Evolutionary conservation across 768 basidiomycete genomes (phyloP).

Genomic region (Podaxis pistillaris): DNA sequence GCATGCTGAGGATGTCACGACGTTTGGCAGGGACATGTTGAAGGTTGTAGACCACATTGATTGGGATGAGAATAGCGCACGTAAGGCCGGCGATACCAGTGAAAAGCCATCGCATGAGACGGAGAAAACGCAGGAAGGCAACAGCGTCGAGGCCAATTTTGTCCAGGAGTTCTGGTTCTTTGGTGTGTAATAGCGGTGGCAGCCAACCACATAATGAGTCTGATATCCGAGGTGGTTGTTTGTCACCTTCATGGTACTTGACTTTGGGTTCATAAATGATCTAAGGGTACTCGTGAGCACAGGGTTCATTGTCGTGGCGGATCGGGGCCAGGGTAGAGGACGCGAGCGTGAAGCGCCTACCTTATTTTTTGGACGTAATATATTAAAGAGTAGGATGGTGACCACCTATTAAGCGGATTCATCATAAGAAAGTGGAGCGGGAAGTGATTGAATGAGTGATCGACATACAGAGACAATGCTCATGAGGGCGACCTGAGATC

Average conservation of each 20-base stretch:
- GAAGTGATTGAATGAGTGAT: background rate
- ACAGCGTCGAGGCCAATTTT: slow-evolving; percentile 93
- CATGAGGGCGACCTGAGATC: slow-evolving; percentile 77
- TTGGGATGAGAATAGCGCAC: slow-evolving; percentile 77
- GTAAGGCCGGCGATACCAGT: slow-evolving; percentile 57
- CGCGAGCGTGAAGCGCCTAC: slow-evolving; percentile 30
- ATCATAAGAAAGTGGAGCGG: slow-evolving; percentile 3
- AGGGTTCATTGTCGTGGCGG: background rate
- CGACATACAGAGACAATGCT: slow-evolving; percentile 63
- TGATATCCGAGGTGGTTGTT: slow-evolving; percentile 77
- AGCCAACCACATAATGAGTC: slow-evolving; percentile 89
- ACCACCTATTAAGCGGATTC: slow-evolving; percentile 39
- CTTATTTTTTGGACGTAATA: slow-evolving; percentile 87
- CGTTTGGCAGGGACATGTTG: slow-evolving; percentile 47
- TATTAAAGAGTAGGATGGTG: slow-evolving; percentile 76
- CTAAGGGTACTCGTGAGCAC: slow-evolving; percentile 32
- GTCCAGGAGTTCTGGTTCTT: slow-evolving; percentile 86
- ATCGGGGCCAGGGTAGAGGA: background rate
- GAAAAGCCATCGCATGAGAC: slow-evolving; percentile 80
- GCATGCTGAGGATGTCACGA: slow-evolving; percentile 69
- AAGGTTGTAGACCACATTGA: slow-evolving; percentile 85
- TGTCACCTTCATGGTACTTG: slow-evolving; percentile 81
- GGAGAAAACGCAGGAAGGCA: slow-evolving; percentile 86
- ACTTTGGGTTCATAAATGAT: slow-evolving; percentile 92
- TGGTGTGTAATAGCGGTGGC: slow-evolving; percentile 76